Evolutionary conservation across 1,139 yeast species (phyloP), one percentile per base, ranked within the genome.

Genomic region (Starmera stellimalicola): DNA sequence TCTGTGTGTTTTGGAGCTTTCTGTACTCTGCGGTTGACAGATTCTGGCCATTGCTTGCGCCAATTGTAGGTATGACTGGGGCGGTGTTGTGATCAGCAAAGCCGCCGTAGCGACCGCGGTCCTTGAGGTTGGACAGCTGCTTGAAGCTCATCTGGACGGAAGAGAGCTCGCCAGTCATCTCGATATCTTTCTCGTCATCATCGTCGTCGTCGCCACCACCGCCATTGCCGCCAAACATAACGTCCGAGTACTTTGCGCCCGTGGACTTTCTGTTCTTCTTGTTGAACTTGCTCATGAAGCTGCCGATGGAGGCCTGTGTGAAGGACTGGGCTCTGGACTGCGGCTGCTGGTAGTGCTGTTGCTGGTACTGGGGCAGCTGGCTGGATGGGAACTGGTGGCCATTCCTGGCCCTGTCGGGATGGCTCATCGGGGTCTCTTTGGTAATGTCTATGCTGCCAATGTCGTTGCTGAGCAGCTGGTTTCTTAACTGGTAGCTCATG

Each of bases 31-130:
- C 60, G 44, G 72, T 77, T 10, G 49, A 38, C 4, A 35, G 30
- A 12, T 23, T 20, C 30, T 32, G 4, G 38, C 12, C n/a, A 7
- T 38, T 34, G 2, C 41, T 26, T 3, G 39, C 31, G 3, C 36
- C 51, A 10, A 80, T 37, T 0, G 84, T 77, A 8, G 93, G 93
- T 28, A 81, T 80, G 42, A 78, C 73, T 5, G 91, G 88, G 0
- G 84, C 68, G 0, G 87, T 68, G 45, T 77, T 85, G 35, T 61
- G 53, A 14, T 58, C 50, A 7, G 58, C 51, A 27, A 60, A 57
- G 27, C 65, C 57, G 2, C 79, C 79, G 48, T 77, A 77, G 27
- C 73, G 73, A 5, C 84, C 85, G 29, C 76, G 63, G 43, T 77
- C 82, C 35, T 80, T 62, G 3, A 77, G 58, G 37, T 76, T 78